phyloP scores from a whole-genome alignment of 208 protist species.

The Leishmania martiniquensis region DNA sequence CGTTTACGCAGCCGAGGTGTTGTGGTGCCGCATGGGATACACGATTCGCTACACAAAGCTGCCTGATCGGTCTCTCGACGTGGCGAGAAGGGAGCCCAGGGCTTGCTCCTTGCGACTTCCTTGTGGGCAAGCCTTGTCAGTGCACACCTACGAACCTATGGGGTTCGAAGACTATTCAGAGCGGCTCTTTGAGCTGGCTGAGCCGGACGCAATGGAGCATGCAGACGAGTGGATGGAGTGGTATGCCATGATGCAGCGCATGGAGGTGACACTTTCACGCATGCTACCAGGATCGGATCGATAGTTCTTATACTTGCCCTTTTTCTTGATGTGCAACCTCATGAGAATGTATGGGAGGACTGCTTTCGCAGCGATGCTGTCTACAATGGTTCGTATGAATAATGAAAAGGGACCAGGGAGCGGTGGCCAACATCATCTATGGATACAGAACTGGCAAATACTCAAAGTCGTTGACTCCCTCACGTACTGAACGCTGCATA shows the following conservation, averaged over 20 bases:
- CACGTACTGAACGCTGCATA: neutral
- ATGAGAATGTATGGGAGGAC: neutral
- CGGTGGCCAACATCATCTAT: neutral
- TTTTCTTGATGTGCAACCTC: slow-evolving; percentile 2
- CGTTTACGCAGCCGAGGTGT: slow-evolving; percentile 40
- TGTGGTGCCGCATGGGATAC: slow-evolving; percentile 81
- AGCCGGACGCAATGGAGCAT: slow-evolving; percentile 65
- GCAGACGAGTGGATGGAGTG: slow-evolving; percentile 81
- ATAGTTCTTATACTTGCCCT: neutral
- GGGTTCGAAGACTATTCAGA: slow-evolving; percentile 87
- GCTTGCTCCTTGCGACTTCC: slow-evolving; percentile 47
- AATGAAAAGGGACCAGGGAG: neutral
- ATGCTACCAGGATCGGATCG: neutral
- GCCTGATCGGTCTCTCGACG: slow-evolving; percentile 26
- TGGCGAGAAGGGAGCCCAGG: slow-evolving; percentile 11
- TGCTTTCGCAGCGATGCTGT: neutral
- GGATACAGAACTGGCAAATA: neutral
- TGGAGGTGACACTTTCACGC: slow-evolving; percentile 33
- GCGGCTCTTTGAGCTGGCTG: slow-evolving; percentile 67
- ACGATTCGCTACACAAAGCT: slow-evolving; percentile 59
- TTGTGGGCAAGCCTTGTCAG: slow-evolving; percentile 49
- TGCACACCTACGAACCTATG: slow-evolving; percentile 48
- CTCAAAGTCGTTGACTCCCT: neutral
- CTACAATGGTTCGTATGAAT: neutral
- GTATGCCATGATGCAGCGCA: slow-evolving; percentile 54